phyloP scores from a whole-genome alignment of 2,329 filamentous ascomycete genomes.

The Pseudocercospora fuligena region DNA sequence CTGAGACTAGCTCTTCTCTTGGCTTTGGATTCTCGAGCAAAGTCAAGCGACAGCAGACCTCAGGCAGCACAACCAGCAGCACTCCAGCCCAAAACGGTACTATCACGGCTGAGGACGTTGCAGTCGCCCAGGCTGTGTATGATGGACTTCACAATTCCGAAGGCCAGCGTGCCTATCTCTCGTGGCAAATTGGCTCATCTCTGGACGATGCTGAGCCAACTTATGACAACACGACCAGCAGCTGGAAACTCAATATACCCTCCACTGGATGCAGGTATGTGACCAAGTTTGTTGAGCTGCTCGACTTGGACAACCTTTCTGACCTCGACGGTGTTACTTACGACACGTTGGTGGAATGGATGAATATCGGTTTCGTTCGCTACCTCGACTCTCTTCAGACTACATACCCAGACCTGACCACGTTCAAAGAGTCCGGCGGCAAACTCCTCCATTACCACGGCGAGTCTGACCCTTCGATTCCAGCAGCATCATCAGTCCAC shows the following conservation, averaged over 20 bases:
- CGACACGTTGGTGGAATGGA: slow-evolving; percentile 61
- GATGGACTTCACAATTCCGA: slow-evolving; percentile 47
- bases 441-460: slow-evolving; percentile 65
- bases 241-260: slow-evolving; percentile 43
- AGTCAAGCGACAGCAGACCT: slow-evolving; percentile 29
- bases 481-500: slow-evolving; percentile 58
- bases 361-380: slow-evolving; percentile 52
- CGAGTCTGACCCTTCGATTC: slow-evolving; percentile 59
- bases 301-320: slow-evolving; percentile 48
- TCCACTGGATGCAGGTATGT: slow-evolving; percentile 48
- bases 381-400: slow-evolving; percentile 61
- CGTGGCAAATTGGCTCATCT: slow-evolving; percentile 41
- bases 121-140: slow-evolving; percentile 42
- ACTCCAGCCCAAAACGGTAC: slow-evolving; percentile 37
- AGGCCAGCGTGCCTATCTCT: slow-evolving; percentile 49
- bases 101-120: slow-evolving; percentile 34
- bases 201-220: slow-evolving; percentile 43
- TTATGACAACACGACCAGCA: slow-evolving; percentile 42
- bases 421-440: slow-evolving; percentile 56
- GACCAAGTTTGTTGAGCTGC: slow-evolving; percentile 49
- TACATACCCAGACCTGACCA: slow-evolving; percentile 58
- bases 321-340: slow-evolving; percentile 58
- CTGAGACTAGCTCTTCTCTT: slow-evolving; percentile 29
- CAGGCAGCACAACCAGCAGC: slow-evolving; percentile 13
- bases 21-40: slow-evolving; percentile 19